phyloP scores from a whole-genome alignment of 2,329 filamentous ascomycete genomes.

The Malbranchea zuffiana region DNA sequence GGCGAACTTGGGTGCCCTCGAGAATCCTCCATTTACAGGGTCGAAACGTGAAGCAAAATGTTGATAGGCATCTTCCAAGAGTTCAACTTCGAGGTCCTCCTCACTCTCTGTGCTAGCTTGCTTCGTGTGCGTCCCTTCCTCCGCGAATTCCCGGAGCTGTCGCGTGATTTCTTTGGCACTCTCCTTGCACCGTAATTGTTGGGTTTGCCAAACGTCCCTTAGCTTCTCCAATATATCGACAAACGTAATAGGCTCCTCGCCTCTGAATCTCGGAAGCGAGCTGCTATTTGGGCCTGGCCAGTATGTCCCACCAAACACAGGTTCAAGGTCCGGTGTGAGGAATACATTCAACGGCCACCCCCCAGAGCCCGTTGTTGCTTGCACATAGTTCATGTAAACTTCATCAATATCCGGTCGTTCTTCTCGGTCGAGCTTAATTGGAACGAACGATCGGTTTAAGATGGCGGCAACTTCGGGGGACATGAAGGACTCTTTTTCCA shows the following conservation, averaged over 20 bases:
- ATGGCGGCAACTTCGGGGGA: constrained; percentile 68
- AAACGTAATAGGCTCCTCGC: constrained; percentile 60
- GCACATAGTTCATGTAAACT: constrained; percentile 97
- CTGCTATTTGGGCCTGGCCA: constrained; percentile 69
- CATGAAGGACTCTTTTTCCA: constrained; percentile 84
- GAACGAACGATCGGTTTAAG: constrained; percentile 79
- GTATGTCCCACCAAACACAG: constrained; percentile 92
- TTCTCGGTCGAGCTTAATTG: constrained; percentile 86
- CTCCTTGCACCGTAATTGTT: constrained; percentile 69
- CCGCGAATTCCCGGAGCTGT: constrained; percentile 75
- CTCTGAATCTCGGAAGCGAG: constrained; percentile 29
- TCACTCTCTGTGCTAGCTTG: constrained; percentile 38
- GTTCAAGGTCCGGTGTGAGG: constrained; percentile 81
- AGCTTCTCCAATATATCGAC: constrained; percentile 74
- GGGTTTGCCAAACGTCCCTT: constrained; percentile 62
- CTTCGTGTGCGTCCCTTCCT: constrained; percentile 59
- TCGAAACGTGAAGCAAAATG: constrained; percentile 77
- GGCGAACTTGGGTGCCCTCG: constrained; percentile 71
- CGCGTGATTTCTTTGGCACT: constrained; percentile 73
- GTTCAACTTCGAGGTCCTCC: constrained; percentile 73
- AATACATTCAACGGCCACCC: constrained; percentile 98
- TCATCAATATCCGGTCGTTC: constrained; percentile 87
- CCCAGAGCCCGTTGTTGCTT: constrained; percentile 78
- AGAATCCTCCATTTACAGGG: constrained; percentile 67
- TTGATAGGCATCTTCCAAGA: constrained; percentile 79